These are phyloP conservation scores for Fraxinus latifolia DNA, from an alignment of 305 asterid genomes.

Conservation along the genomic window DNA sequence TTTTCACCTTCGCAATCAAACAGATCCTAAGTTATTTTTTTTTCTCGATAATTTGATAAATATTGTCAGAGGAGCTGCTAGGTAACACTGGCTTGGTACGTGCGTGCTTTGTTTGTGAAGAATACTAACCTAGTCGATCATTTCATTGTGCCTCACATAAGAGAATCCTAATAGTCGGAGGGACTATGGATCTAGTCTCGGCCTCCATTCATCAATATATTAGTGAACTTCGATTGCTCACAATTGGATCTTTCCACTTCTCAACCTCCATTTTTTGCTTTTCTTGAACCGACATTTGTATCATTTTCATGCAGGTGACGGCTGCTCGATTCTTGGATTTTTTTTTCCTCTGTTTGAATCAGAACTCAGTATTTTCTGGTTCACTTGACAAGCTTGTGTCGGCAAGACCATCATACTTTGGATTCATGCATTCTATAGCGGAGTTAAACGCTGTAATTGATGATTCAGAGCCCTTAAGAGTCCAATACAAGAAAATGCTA, in stretches of 20 bases:
- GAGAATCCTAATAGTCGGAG: neutral
- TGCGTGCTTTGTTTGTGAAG: neutral
- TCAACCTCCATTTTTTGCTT: neutral
- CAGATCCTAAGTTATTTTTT: too few species aligned
- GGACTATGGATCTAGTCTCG: neutral
- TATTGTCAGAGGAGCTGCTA: constrained; percentile 17
- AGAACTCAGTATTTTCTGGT: constrained; percentile 76
- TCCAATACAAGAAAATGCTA: constrained; percentile 36
- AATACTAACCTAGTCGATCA: neutral
- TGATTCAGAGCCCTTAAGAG: constrained; percentile 33
- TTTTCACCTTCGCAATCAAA: too few species aligned
- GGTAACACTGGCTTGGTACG: constrained; percentile 10
- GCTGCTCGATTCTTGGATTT: constrained; percentile 82
- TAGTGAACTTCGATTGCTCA: neutral
- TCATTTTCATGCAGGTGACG: constrained; percentile 49
- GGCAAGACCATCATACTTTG: constrained; percentile 55
- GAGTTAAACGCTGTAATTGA: constrained; percentile 63
- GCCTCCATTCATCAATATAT: neutral
- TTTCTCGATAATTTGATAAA: too few species aligned
- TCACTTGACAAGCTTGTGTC: constrained; percentile 67
- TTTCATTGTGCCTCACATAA: neutral
- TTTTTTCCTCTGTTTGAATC: constrained; percentile 80
- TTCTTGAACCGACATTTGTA: neutral
- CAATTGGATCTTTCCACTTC: neutral
- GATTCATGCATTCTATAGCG: constrained; percentile 74